Evolutionary conservation across 2,329 filamentous ascomycete genomes (phyloP).

Genomic region (Aureobasidium zeae): DNA sequence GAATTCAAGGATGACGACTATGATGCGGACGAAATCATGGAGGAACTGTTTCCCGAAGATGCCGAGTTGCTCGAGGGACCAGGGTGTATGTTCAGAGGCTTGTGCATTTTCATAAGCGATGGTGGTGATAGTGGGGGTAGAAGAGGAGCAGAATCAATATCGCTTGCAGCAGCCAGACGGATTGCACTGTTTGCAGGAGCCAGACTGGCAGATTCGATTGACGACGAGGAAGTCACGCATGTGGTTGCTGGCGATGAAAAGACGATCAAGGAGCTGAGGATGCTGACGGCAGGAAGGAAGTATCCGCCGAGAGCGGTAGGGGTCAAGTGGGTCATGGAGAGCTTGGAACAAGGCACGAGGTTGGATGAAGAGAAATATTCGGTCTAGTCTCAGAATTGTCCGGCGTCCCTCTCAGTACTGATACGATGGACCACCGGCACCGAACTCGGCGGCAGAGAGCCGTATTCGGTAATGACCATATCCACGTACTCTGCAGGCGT

Average conservation of each 20-base stretch:
- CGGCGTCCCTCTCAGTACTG: conserved; percentile 32
- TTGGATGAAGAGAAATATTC: conserved; percentile 78
- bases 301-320: conserved; percentile 60
- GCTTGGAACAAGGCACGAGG: conserved; percentile 68
- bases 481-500: conserved; percentile 80
- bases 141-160: conserved; percentile 28
- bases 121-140: conserved; percentile 34
- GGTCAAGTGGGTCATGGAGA: conserved; percentile 64
- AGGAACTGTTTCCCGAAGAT: conserved; percentile 48
- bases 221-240: conserved; percentile 58
- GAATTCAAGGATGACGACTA: conserved; percentile 40
- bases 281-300: conserved; percentile 13
- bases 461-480: conserved; percentile 85
- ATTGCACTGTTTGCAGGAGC: conserved; percentile 64
- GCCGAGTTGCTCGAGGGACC: conserved; percentile 45
- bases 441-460: conserved; percentile 73
- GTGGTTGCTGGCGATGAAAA: conserved; percentile 49
- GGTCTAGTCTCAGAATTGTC: no score
- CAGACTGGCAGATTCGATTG: conserved; percentile 40
- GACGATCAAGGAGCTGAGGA: conserved; percentile 36
- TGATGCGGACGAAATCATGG: conserved; percentile 33
- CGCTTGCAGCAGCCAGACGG: conserved; percentile 34
- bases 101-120: conserved; percentile 38
- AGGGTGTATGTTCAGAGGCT: conserved; percentile 44
- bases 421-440: conserved; percentile 65